Conservation (phyloP, 2,329 filamentous ascomycete species). For the Coleophoma eucalyptorum region DNA sequence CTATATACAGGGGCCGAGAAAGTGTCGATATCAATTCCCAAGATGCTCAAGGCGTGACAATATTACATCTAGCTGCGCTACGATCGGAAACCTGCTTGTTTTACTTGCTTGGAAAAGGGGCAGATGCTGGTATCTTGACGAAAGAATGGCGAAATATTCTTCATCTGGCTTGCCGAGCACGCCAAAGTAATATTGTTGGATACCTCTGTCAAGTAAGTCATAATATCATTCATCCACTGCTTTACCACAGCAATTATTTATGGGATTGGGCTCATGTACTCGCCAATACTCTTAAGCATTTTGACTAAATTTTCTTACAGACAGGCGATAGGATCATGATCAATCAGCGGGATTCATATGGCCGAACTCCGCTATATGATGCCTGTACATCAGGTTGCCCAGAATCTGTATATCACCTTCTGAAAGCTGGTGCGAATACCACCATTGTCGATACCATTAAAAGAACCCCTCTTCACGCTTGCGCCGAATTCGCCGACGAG, state of each 20-base stretch:
- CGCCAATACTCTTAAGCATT: background rate
- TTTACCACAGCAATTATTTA: background rate
- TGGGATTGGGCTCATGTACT: no score
- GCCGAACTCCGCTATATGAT: conserved; percentile 12
- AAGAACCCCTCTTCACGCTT: conserved; percentile 8
- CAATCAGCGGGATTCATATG: conserved; percentile 2
- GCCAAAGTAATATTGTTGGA: conserved; percentile 30
- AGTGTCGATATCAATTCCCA: conserved; percentile 7
- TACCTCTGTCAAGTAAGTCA: conserved; percentile 9
- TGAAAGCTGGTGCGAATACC: conserved; percentile 10
- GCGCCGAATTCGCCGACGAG: conserved; percentile 2
- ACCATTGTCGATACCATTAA: conserved; percentile 4
- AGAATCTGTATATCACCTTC: conserved; percentile 10
- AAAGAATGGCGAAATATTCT: conserved; percentile 32
- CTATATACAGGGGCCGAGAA: background rate
- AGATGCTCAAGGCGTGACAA: conserved; percentile 14
- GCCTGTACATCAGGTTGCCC: conserved; percentile 13
- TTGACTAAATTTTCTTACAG: background rate
- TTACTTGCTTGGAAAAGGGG: conserved; percentile 31
- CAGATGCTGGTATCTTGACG: conserved; percentile 26
- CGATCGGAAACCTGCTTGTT: conserved; percentile 17
- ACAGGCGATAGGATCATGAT: background rate
- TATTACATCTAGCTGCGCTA: conserved; percentile 18
- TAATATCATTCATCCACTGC: background rate
- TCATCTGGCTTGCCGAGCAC: conserved; percentile 32